Base-by-base conservation (phyloP, 805 yeast species). In the Saturnispora hagleri region DNA sequence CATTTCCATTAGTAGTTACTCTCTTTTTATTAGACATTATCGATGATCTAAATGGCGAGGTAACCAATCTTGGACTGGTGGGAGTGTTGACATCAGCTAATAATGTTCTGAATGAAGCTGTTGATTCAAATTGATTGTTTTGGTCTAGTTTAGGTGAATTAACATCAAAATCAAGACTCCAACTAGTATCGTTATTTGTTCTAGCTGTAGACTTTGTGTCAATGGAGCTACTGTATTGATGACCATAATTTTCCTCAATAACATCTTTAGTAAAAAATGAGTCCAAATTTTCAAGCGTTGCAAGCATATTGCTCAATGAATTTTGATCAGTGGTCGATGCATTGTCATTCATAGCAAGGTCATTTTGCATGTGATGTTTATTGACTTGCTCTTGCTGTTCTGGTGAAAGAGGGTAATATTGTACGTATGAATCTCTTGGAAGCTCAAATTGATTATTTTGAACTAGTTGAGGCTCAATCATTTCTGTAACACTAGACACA, bases 271-370 rank as follows among this genome's bases (percentile, higher is more conserved):
- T 86, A 67, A 89, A 89, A 62, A 89, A 89, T 9, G 91, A 84
- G 62, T 89, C 96, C 58, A 89, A 73, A 58, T 88, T 89, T 61
- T 89, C 96, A 56, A 89, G 72, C 12, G 93, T 93, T 1, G 95
- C 95, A 83, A 95, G 85, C 86, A 89, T 88, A 61, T 89, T 85
- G 61, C 90, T 86, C 59, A 89, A 73, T 0, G 95, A 84, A 52
- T 84, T 89, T 35, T 75, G 80, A 50, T 80, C 89, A 2, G 72
- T 77, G 15, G 74, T 72, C 0, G 82, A 76, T 0, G 69, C 71
- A 15, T 75, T 64, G 54, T 82, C 85, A 12, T 68, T 70, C 38
- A 17, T 63, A 51, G 17, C 46, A 12, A 45, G 50, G 34, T 53
- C 55, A 44, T 51, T 52, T n/a, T 57, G 61, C 40, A 57, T 57